Percentiles rank a stretch among this genome's conserved stretches.
Conservation (phyloP, 139 green algal species). For the Tetraselmis chui region DNA sequence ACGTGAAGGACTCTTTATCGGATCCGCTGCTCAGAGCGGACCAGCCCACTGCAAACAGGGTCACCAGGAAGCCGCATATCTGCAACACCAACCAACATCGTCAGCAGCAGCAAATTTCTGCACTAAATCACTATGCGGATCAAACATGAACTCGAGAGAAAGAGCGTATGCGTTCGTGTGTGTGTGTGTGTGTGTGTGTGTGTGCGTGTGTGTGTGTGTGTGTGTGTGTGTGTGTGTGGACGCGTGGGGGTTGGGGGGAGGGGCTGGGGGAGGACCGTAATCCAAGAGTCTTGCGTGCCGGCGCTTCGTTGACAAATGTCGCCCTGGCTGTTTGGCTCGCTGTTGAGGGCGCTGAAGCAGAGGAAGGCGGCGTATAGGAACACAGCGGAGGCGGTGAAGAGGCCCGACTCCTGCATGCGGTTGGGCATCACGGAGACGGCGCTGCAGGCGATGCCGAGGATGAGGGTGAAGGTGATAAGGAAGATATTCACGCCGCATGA, state of each 20-base stretch:
- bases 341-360: constrained; percentile 55
- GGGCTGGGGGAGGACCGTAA: constrained; percentile 5
- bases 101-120: too few species aligned
- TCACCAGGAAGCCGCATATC: constrained; percentile 21
- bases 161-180: too few species aligned
- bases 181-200: too few species aligned
- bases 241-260: too few species aligned
- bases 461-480: constrained; percentile 70
- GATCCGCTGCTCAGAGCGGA: constrained; percentile 20
- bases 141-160: too few species aligned
- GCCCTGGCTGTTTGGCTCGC: constrained; percentile 22
- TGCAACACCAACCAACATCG: too few species aligned
- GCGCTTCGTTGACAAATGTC: constrained; percentile 20
- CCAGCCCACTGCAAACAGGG: constrained; percentile 12
- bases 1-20: constrained; percentile 24
- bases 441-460: constrained; percentile 49
- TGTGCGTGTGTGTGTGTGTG: too few species aligned
- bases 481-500: constrained; percentile 73
- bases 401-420: constrained; percentile 41
- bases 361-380: constrained; percentile 65
- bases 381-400: constrained; percentile 55
- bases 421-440: constrained; percentile 53
- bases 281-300: not conserved
- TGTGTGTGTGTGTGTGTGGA: too few species aligned
- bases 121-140: too few species aligned